Evolutionary conservation across 1,139 yeast genomes (phyloP).

Genomic region (Keqinozyma sinolaborantium): DNA sequence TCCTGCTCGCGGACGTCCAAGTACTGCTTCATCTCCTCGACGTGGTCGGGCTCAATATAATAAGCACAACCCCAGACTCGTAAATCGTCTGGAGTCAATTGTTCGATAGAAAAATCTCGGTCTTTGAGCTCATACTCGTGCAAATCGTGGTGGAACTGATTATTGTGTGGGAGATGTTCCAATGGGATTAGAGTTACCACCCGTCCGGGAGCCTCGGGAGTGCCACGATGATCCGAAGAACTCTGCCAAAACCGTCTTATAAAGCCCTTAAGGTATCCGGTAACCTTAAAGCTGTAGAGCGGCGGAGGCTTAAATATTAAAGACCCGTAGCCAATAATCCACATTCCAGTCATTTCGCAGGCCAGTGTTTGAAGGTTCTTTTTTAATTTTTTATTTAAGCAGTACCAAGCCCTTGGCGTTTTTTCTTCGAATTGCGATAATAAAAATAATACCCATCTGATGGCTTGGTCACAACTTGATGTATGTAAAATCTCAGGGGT

Average conservation of each 20-base stretch:
- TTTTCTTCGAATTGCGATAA: too few relatives aligned
- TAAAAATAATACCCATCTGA: too few relatives aligned
- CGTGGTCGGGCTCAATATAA: constrained; percentile 67
- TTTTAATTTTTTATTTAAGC: neutral
- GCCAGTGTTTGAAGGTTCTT: neutral
- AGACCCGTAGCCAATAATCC: constrained; percentile 93
- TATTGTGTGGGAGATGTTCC: constrained; percentile 43
- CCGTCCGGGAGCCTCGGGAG: constrained; percentile 79
- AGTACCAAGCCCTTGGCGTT: too few relatives aligned
- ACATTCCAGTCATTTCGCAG: constrained; percentile 34
- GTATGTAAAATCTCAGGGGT: constrained; percentile 18
- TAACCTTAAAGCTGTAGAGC: constrained; percentile 52
- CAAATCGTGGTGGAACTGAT: constrained; percentile 44
- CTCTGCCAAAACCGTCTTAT: constrained; percentile 90
- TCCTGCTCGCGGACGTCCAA: constrained; percentile 83
- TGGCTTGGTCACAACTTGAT: constrained; percentile 42
- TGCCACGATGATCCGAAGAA: constrained; percentile 87
- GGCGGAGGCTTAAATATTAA: constrained; percentile 92
- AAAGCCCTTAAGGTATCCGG: constrained; percentile 75
- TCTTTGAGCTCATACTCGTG: constrained; percentile 32
- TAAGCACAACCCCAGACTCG: constrained; percentile 80
- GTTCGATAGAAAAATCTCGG: constrained; percentile 10
- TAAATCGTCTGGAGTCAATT: constrained; percentile 42
- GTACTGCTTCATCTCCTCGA: constrained; percentile 58
- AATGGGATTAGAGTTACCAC: constrained; percentile 76